A percentile compares a stretch with the other conserved stretches of the same genome.
Conservation (phyloP, 2,329 filamentous ascomycete genomes). For the Calonectria montana region DNA sequence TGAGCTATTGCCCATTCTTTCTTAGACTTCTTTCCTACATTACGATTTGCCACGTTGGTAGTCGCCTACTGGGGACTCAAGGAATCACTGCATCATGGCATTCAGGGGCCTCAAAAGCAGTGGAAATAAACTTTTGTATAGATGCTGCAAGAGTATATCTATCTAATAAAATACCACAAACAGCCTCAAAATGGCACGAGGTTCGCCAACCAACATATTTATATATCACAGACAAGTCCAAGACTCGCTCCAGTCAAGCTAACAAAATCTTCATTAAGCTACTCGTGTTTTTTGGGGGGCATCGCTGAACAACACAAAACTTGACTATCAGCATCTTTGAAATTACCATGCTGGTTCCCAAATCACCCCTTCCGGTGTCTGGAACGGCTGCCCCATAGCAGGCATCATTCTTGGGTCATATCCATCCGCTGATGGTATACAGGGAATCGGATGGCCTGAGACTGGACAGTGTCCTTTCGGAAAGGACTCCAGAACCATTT, state of each 20-base stretch:
- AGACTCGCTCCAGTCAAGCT: background rate
- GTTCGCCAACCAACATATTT: background rate
- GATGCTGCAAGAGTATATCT: background rate
- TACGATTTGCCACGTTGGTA: background rate
- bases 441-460: conserved; percentile 4
- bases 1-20: background rate
- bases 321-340: background rate
- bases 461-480: conserved; percentile 4
- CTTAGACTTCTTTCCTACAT: background rate
- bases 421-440: background rate
- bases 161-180: background rate
- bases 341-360: conserved; percentile 38
- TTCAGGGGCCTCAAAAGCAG: background rate
- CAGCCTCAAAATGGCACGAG: background rate
- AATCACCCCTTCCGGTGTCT: background rate
- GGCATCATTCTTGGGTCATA: conserved; percentile 8
- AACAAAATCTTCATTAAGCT: background rate
- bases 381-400: background rate
- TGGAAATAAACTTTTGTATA: background rate
- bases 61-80: background rate
- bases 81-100: background rate
- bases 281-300: background rate
- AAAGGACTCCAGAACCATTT: conserved; percentile 34
- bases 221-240: background rate
- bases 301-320: background rate